phyloP scores from a whole-genome alignment of 108 stramenopile species.

The Nitzschia palea region DNA sequence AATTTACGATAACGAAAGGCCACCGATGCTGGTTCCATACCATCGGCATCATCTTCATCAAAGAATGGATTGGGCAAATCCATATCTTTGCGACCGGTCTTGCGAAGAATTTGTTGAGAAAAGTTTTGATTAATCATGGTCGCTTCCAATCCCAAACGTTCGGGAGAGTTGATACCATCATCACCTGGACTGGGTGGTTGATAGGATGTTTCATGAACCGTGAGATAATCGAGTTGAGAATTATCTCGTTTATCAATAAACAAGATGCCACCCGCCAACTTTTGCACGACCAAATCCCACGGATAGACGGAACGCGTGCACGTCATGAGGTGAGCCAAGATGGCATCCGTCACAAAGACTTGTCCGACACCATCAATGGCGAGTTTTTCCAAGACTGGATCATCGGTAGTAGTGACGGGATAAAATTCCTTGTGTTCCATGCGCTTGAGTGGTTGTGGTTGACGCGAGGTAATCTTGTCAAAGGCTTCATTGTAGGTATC shows the following conservation, averaged over 20 bases:
- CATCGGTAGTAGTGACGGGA: constrained; percentile 96
- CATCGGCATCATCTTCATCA: constrained; percentile 94
- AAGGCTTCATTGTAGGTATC: constrained; percentile 93
- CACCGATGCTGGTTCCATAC: constrained; percentile 93
- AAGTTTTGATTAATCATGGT: constrained; percentile 98
- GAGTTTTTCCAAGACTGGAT: constrained; percentile 94
- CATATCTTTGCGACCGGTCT: constrained; percentile 69
- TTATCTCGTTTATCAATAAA: constrained; percentile 98
- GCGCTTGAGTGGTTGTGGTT: constrained; percentile 67
- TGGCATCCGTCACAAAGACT: constrained; percentile 95
- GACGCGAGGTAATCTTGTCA: constrained; percentile 85
- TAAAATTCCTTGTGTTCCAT: constrained; percentile 91
- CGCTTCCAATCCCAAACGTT: constrained; percentile 91
- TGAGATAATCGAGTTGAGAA: constrained; percentile 91
- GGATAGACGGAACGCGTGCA: constrained; percentile 94
- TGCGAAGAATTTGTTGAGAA: constrained; percentile 93
- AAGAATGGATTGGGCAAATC: constrained; percentile 95
- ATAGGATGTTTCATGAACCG: constrained; percentile 89
- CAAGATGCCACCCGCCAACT: constrained; percentile 82
- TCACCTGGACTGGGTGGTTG: constrained; percentile 63
- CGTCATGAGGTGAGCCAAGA: constrained; percentile 96
- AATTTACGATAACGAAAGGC: constrained; percentile 98
- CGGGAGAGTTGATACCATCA: constrained; percentile 89
- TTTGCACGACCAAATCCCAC: constrained; percentile 97
- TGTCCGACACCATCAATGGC: constrained; percentile 91